Percentiles rank a stretch among this genome's conserved stretches.
Conservation (phyloP, 2,329 filamentous ascomycete genomes). For the Colletotrichum nymphaeae region DNA sequence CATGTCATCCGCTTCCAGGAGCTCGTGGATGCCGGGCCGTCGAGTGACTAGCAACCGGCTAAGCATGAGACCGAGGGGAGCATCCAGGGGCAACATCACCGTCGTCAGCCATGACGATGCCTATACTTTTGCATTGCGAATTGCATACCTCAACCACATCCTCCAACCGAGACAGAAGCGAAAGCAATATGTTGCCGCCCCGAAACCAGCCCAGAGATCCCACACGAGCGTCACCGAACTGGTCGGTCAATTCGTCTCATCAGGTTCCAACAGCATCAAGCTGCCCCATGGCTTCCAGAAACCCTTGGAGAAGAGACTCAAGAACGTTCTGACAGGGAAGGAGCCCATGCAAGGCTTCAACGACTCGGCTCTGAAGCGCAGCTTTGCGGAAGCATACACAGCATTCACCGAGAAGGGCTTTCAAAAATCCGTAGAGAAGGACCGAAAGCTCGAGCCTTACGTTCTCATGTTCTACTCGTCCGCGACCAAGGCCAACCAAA, state of each 20-base stretch:
- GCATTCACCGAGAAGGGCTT: slow-evolving; percentile 91
- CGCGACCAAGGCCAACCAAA: slow-evolving; percentile 86
- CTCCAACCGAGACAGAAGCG: slow-evolving; percentile 91
- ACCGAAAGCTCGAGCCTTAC: slow-evolving; percentile 90
- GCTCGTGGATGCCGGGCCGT: slow-evolving; percentile 57
- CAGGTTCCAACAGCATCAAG: slow-evolving; percentile 62
- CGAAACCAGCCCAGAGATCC: slow-evolving; percentile 69
- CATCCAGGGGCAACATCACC: slow-evolving; percentile 54
- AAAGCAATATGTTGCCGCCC: slow-evolving; percentile 82
- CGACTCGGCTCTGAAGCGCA: slow-evolving; percentile 90
- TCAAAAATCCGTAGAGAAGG: slow-evolving; percentile 92
- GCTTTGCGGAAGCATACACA: slow-evolving; percentile 94
- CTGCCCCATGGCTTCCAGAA: slow-evolving; percentile 66
- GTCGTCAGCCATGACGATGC: slow-evolving; percentile 79
- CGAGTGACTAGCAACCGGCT: slow-evolving; percentile 58
- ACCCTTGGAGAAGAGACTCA: slow-evolving; percentile 76
- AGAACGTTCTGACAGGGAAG: slow-evolving; percentile 81
- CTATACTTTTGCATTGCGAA: slow-evolving; percentile 89
- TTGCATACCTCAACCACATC: slow-evolving; percentile 92
- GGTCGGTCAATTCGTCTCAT: slow-evolving; percentile 83
- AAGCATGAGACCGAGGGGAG: slow-evolving; percentile 53
- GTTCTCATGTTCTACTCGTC: slow-evolving; percentile 97
- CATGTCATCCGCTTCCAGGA: slow-evolving; percentile 65
- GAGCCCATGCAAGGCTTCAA: slow-evolving; percentile 90
- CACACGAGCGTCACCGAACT: slow-evolving; percentile 86